Conservation (phyloP, 1,139 yeast species). For the Yamadazyma mexicana region DNA sequence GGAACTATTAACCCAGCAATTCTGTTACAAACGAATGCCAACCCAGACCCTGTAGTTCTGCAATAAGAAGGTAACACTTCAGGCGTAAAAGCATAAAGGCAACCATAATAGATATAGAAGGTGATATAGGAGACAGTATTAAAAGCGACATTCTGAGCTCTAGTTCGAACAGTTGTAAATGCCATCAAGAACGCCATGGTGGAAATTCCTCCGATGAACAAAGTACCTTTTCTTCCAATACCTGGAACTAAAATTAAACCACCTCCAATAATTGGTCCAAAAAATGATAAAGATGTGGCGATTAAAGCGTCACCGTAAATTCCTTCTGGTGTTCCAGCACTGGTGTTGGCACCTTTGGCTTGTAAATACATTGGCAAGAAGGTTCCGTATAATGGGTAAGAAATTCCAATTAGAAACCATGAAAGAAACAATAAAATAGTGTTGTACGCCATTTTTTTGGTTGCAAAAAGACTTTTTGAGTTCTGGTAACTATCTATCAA, state of each 20-base stretch:
- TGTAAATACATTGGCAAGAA: constrained; percentile 51
- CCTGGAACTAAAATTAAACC: constrained; percentile 41
- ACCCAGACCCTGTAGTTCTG: constrained; percentile 56
- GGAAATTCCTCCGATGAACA: constrained; percentile 52
- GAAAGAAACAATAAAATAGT: constrained; percentile 40
- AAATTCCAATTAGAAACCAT: constrained; percentile 52
- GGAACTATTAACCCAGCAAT: constrained; percentile 52
- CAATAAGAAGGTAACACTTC: constrained; percentile 58
- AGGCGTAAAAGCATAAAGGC: constrained; percentile 58
- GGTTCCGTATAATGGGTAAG: constrained; percentile 53
- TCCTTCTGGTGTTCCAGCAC: constrained; percentile 31
- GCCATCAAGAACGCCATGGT: constrained; percentile 59
- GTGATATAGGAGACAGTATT: constrained; percentile 51
- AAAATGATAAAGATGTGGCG: constrained; percentile 49
- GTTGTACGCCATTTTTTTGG: constrained; percentile 37
- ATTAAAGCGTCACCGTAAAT: constrained; percentile 56
- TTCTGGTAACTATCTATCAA: constrained; percentile 21
- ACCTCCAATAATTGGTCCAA: constrained; percentile 61
- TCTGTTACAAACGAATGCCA: constrained; percentile 49
- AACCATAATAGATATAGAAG: constrained; percentile 54
- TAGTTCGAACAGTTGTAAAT: constrained; percentile 53
- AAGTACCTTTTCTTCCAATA: constrained; percentile 56
- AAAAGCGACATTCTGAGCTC: constrained; percentile 53
- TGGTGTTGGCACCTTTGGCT: constrained; percentile 44
- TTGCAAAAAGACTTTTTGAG: constrained; percentile 36